phyloP scores from a whole-genome alignment of 352 stramenopile genomes.

The Pythium brachiatum region DNA sequence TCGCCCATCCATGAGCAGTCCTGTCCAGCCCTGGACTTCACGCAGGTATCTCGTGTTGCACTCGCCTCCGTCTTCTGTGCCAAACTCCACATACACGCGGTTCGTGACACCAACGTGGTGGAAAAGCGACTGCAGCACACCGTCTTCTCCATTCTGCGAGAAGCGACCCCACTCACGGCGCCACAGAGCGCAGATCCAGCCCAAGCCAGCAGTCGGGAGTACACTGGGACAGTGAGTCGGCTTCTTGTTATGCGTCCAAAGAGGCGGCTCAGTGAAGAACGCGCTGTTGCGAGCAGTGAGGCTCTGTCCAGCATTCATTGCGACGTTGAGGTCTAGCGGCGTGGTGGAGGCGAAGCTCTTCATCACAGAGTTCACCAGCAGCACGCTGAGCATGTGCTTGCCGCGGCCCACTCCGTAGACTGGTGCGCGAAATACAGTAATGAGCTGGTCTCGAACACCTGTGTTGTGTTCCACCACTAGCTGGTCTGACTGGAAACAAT shows the following conservation, averaged over 20 bases:
- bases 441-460: slow-evolving; percentile 12
- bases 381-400: slow-evolving; percentile 31
- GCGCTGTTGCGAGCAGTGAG: slow-evolving; percentile 9
- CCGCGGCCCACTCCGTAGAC: slow-evolving; percentile 32
- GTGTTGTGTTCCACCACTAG: slow-evolving; percentile 26
- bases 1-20: slow-evolving; percentile 59
- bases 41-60: slow-evolving; percentile 63
- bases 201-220: not conserved
- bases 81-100: slow-evolving; percentile 64
- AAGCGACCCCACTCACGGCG: slow-evolving; percentile 59
- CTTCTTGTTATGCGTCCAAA: slow-evolving; percentile 2
- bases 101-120: slow-evolving; percentile 35
- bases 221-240: slow-evolving; percentile 2
- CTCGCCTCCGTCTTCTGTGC: slow-evolving; percentile 46
- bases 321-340: slow-evolving; percentile 8
- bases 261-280: slow-evolving; percentile 9
- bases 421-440: slow-evolving; percentile 33
- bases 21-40: slow-evolving; percentile 46
- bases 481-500: slow-evolving; percentile 33
- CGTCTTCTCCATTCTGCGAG: slow-evolving; percentile 76
- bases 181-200: slow-evolving; percentile 62
- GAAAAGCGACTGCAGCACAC: slow-evolving; percentile 60
- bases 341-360: slow-evolving; percentile 32
- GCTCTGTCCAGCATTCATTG: slow-evolving; percentile 23
- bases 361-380: slow-evolving; percentile 49